A percentile compares a stretch with the other conserved stretches of the same genome.
These are phyloP conservation scores for Penicillium fimorum DNA, from an alignment of 495 filamentous ascomycete genomes.

Conservation along the genomic window DNA sequence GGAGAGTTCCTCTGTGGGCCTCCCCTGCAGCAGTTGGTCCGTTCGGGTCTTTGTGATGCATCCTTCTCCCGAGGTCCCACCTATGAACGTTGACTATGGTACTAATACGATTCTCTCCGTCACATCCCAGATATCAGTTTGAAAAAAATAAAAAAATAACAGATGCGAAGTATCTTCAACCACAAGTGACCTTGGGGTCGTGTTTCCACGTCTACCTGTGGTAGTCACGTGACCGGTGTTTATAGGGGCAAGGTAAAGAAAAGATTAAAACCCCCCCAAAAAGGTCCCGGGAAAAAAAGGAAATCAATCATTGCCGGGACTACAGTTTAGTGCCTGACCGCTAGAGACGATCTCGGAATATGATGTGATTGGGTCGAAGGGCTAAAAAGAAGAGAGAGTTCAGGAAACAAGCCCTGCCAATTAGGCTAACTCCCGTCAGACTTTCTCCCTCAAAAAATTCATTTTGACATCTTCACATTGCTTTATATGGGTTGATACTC, in stretches of 20 bases:
- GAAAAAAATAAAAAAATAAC: background rate
- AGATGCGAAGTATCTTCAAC: background rate
- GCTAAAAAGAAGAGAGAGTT: constrained; percentile 1
- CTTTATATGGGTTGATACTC: background rate
- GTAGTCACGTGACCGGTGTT: constrained; percentile 1
- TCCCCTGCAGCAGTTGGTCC: constrained; percentile 12
- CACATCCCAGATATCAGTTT: background rate
- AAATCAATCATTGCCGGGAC: background rate
- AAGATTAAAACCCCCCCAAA: background rate
- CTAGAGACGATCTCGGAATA: constrained; percentile 17
- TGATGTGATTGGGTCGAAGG: constrained; percentile 20
- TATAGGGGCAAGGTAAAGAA: background rate
- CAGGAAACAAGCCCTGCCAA: background rate
- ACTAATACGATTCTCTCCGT: too few relatives aligned
- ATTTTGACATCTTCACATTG: background rate
- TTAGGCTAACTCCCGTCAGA: constrained; percentile 5
- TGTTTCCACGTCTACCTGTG: background rate
- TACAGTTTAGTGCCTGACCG: constrained; percentile 18
- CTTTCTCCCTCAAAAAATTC: constrained; percentile 1
- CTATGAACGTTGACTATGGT: background rate
- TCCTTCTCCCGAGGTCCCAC: constrained; percentile 1
- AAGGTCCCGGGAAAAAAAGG: background rate
- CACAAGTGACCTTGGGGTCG: background rate
- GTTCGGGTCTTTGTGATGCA: constrained; percentile 1
- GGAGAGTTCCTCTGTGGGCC: constrained; percentile 6